phyloP scores from a whole-genome alignment of 2,329 filamentous ascomycete species.

The Tolypocladium album region DNA sequence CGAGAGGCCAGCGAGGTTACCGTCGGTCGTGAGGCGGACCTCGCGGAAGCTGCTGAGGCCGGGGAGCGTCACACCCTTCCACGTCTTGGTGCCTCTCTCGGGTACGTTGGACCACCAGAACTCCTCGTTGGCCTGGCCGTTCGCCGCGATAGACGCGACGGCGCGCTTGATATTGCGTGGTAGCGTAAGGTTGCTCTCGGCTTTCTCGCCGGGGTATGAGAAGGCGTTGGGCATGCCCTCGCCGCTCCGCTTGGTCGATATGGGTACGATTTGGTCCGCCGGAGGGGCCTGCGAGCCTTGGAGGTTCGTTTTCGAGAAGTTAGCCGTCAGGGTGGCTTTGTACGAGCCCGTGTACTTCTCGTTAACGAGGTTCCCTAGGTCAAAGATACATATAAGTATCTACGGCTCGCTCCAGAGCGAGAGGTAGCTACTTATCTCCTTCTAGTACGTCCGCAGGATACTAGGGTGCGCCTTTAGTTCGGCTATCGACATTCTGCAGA shows the following conservation, averaged over 20 bases:
- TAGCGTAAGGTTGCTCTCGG: constrained; percentile 47
- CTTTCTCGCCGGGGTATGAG: constrained; percentile 50
- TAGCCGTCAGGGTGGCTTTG: constrained; percentile 64
- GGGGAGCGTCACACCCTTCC: constrained; percentile 46
- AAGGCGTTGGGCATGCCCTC: constrained; percentile 54
- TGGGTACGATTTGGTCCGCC: constrained; percentile 58
- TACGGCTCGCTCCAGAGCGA: constrained; percentile 58
- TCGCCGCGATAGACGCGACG: constrained; percentile 65
- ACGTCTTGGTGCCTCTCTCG: constrained; percentile 47
- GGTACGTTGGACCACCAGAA: constrained; percentile 80
- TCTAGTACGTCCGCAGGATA: constrained; percentile 66
- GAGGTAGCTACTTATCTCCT: constrained; percentile 66
- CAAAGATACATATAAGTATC: constrained; percentile 71
- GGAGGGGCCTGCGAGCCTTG: constrained; percentile 13
- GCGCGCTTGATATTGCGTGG: constrained; percentile 59
- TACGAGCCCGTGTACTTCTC: constrained; percentile 61
- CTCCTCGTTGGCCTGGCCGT: constrained; percentile 66
- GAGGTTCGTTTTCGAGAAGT: constrained; percentile 46
- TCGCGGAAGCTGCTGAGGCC: constrained; percentile 69
- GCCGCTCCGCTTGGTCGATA: constrained; percentile 43
- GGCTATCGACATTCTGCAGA: constrained; percentile 77
- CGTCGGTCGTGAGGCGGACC: constrained; percentile 67
- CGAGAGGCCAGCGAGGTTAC: constrained; percentile 57
- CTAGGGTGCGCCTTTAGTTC: constrained; percentile 57
- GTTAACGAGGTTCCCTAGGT: constrained; percentile 63